Evolutionary conservation across 192 early-diverging fungal species (phyloP).

Genomic region (Powellomyces hirtus): DNA sequence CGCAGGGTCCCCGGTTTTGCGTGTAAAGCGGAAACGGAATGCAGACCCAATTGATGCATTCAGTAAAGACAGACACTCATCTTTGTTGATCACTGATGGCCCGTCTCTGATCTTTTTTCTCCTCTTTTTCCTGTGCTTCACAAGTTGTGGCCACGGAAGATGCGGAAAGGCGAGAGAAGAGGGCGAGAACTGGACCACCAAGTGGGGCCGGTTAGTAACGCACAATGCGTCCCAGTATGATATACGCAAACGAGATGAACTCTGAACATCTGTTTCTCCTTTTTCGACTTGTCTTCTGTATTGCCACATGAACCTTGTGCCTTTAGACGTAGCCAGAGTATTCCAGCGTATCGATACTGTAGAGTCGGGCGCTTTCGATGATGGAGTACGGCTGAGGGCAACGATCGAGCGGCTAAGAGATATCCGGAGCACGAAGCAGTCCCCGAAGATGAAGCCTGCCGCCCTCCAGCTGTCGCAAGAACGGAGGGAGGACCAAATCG

Average conservation of each 20-base stretch:
- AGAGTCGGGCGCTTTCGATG: constrained; percentile 9
- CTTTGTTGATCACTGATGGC: background rate
- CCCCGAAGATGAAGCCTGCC: background rate
- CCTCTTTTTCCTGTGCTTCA: background rate
- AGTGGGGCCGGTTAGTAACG: background rate
- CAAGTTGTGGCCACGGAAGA: constrained; percentile 21
- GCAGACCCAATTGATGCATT: constrained; percentile 34
- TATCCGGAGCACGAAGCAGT: background rate
- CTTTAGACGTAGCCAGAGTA: background rate
- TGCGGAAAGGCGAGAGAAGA: constrained; percentile 3
- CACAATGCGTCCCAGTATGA: background rate
- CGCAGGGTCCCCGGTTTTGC: no score
- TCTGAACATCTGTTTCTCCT: background rate
- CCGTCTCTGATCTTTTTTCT: background rate
- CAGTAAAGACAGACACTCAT: background rate
- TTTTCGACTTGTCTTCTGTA: background rate
- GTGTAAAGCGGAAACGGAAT: constrained; percentile 33
- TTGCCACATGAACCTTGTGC: background rate
- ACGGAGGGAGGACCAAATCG: background rate
- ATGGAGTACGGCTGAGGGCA: background rate
- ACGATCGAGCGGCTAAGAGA: constrained; percentile 13
- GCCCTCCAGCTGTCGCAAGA: background rate
- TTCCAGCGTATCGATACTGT: constrained; percentile 18
- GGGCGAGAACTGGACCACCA: constrained; percentile 4
- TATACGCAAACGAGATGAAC: background rate